Percentiles rank a stretch among this genome's conserved stretches.
These are phyloP conservation scores for Ogataea nonfermentans DNA, from an alignment of 805 yeast species.

Conservation along the genomic window DNA sequence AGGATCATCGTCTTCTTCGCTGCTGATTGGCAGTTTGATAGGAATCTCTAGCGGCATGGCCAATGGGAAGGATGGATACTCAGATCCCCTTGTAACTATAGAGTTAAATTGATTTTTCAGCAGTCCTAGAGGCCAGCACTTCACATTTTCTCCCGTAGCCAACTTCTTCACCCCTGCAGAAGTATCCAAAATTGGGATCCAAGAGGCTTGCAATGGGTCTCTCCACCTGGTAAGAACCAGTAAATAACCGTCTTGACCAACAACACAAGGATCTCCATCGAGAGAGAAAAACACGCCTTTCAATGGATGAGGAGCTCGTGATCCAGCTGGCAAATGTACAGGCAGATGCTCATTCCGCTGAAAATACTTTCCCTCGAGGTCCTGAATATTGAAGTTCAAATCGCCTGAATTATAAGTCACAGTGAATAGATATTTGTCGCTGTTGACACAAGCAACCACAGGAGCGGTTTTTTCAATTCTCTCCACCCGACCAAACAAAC, in stretches of 20 bases:
- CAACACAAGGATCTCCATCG: constrained; percentile 86
- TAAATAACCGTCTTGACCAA: constrained; percentile 74
- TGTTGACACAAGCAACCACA: constrained; percentile 68
- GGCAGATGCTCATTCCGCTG: constrained; percentile 50
- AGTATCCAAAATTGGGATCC: constrained; percentile 83
- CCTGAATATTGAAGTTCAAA: constrained; percentile 36
- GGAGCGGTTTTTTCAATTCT: constrained; percentile 70
- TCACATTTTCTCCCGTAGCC: constrained; percentile 57
- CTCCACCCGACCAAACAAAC: constrained; percentile 70
- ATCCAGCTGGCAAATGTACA: constrained; percentile 22
- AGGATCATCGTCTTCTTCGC: constrained; percentile 37
- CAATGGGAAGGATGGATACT: constrained; percentile 79
- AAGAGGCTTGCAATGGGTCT: constrained; percentile 66
- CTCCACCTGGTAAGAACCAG: constrained; percentile 78
- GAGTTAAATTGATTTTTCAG: constrained; percentile 69
- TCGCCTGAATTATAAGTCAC: constrained; percentile 39
- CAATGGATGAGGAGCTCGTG: constrained; percentile 33
- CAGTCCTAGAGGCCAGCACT: constrained; percentile 87
- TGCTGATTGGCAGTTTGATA: constrained; percentile 59
- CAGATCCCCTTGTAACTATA: constrained; percentile 66
- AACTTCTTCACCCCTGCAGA: constrained; percentile 47
- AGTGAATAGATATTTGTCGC: constrained; percentile 52
- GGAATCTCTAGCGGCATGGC: constrained; percentile 81
- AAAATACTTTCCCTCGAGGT: constrained; percentile 36
- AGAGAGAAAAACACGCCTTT: constrained; percentile 81